phyloP scores from a whole-genome alignment of 2,329 filamentous ascomycete species.

The Fusarium hostae region DNA sequence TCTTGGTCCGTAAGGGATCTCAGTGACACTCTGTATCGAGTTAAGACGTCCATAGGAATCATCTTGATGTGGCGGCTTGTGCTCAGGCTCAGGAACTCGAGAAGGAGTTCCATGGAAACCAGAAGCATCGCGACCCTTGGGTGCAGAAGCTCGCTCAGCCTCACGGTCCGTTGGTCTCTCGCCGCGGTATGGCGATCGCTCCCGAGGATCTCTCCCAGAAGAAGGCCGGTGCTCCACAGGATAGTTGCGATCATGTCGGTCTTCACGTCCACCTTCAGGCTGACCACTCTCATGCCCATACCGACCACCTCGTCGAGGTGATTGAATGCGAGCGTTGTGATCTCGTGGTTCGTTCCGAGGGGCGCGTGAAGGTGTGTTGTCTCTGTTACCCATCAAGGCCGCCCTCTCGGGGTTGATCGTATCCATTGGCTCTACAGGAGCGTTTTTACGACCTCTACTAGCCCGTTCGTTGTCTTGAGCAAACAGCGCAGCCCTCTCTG shows the following conservation, averaged over 20 bases:
- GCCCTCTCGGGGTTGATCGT: constrained; percentile 62
- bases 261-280: constrained; percentile 57
- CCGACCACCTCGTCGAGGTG: constrained; percentile 58
- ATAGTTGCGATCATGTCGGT: constrained; percentile 58
- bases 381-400: constrained; percentile 56
- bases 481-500: constrained; percentile 64
- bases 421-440: constrained; percentile 47
- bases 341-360: constrained; percentile 59
- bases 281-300: constrained; percentile 46
- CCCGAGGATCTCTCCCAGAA: constrained; percentile 47
- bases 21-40: constrained; percentile 58
- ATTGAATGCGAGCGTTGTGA: constrained; percentile 55
- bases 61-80: constrained; percentile 65
- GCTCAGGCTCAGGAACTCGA: constrained; percentile 60
- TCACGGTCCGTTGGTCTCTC: constrained; percentile 56
- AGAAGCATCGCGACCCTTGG: constrained; percentile 55
- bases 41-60: constrained; percentile 72
- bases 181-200: constrained; percentile 50
- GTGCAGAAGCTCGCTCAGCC: constrained; percentile 43
- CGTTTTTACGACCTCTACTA: constrained; percentile 45
- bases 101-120: constrained; percentile 52
- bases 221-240: constrained; percentile 47
- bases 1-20: constrained; percentile 67
- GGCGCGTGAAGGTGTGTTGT: constrained; percentile 50
- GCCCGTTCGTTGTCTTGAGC: constrained; percentile 49